These are phyloP conservation scores for Auriscalpium orientale DNA, from an alignment of 768 basidiomycete genomes.

Conservation along the genomic window DNA sequence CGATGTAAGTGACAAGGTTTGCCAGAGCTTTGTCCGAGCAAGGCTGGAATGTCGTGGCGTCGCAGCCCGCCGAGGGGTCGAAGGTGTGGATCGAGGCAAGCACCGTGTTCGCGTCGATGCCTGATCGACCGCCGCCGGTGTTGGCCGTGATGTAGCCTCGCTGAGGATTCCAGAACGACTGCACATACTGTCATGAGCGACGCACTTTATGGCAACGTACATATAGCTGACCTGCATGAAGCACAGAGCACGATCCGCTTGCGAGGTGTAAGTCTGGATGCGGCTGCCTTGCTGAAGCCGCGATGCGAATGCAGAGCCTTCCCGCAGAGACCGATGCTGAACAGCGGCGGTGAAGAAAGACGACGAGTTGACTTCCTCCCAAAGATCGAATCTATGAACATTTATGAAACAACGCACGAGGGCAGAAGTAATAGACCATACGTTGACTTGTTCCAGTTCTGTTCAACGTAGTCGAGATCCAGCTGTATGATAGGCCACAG, in stretches of 20 bases:
- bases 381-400: slow-evolving; percentile 51
- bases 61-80: slow-evolving; percentile 63
- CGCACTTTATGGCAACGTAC: not conserved
- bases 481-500: slow-evolving; percentile 67
- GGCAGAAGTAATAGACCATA: slow-evolving; percentile 21
- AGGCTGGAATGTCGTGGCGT: slow-evolving; percentile 69
- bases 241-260: slow-evolving; percentile 59
- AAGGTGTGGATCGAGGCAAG: slow-evolving; percentile 71
- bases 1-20: slow-evolving; percentile 59
- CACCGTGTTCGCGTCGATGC: slow-evolving; percentile 36
- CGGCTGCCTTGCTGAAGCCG: slow-evolving; percentile 44
- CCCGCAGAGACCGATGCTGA: slow-evolving; percentile 13
- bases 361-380: slow-evolving; percentile 63
- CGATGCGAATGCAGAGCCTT: slow-evolving; percentile 55
- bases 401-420: not conserved
- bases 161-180: slow-evolving; percentile 70
- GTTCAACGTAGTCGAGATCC: slow-evolving; percentile 65
- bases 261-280: slow-evolving; percentile 39
- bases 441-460: slow-evolving; percentile 60
- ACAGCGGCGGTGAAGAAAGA: slow-evolving; percentile 78
- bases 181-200: not conserved
- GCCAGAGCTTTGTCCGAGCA: slow-evolving; percentile 73
- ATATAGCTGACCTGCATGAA: slow-evolving; percentile 52
- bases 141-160: slow-evolving; percentile 61
- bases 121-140: slow-evolving; percentile 63